Percentiles rank a stretch among this genome's conserved stretches.
Evolutionary conservation across 2,329 filamentous ascomycete genomes (phyloP).

Genomic region (Pestalotiopsis sp.): DNA sequence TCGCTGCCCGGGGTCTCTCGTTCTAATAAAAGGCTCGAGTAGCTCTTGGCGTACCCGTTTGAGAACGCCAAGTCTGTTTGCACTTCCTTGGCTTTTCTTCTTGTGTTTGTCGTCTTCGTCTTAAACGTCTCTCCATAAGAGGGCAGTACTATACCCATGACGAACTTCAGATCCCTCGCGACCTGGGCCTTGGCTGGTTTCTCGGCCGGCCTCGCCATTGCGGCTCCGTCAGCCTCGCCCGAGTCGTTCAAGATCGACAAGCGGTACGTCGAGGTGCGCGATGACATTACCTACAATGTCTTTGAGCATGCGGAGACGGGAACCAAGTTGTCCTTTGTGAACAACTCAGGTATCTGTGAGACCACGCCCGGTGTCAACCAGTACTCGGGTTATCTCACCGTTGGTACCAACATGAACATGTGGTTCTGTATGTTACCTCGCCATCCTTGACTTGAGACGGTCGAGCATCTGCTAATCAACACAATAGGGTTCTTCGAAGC

Average conservation of each 20-base stretch:
- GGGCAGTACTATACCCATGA: neutral
- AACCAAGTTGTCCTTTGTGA: conserved; percentile 47
- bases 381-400: conserved; percentile 52
- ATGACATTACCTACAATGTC: conserved; percentile 36
- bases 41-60: neutral
- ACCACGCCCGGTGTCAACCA: conserved; percentile 51
- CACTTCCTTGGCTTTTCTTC: conserved; percentile 2
- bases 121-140: neutral
- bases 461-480: neutral
- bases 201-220: neutral
- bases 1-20: neutral
- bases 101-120: neutral
- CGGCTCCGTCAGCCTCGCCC: neutral
- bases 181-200: neutral
- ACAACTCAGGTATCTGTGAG: conserved; percentile 53
- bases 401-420: conserved; percentile 45
- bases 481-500: conserved; percentile 36
- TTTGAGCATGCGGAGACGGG: conserved; percentile 50
- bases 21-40: neutral
- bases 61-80: neutral
- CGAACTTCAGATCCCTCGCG: neutral
- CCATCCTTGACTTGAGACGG: too few relatives aligned
- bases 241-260: conserved; percentile 11
- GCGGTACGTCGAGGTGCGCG: conserved; percentile 19
- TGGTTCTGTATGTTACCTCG: conserved; percentile 38